A percentile compares a stretch with the other conserved stretches of the same genome.
Evolutionary conservation across 495 filamentous ascomycete genomes (phyloP).

Genomic region (Cercophora newfieldiana): DNA sequence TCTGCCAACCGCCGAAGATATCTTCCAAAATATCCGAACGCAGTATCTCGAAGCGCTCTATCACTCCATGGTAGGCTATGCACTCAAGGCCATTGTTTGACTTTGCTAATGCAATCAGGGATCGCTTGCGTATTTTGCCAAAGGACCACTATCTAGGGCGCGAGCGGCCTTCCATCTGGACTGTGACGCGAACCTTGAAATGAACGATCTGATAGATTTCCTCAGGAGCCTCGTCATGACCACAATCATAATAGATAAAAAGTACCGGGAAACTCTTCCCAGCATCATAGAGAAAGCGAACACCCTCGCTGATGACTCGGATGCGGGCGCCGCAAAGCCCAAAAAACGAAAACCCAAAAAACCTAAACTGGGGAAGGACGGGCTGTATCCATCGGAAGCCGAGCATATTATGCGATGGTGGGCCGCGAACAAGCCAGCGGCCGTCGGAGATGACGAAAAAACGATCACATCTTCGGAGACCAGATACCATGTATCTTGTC

Average conservation of each 20-base stretch:
- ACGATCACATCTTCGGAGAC: constrained; percentile 43
- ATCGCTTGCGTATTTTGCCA: constrained; percentile 94
- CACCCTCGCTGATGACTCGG: constrained; percentile 56
- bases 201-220: constrained; percentile 63
- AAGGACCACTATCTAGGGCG: constrained; percentile 88
- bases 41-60: constrained; percentile 92
- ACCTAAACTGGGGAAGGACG: constrained; percentile 72
- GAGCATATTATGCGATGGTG: constrained; percentile 81
- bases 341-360: constrained; percentile 67
- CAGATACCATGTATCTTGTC: constrained; percentile 60
- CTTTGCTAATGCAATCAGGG: constrained; percentile 54
- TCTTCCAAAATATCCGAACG: constrained; percentile 65
- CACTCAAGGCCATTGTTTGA: not conserved
- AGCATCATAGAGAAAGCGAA: constrained; percentile 64
- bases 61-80: constrained; percentile 69
- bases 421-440: constrained; percentile 50
- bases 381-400: constrained; percentile 74
- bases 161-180: constrained; percentile 71
- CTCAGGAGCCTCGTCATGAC: constrained; percentile 70
- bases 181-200: constrained; percentile 52
- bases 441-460: constrained; percentile 36
- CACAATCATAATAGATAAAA: constrained; percentile 77
- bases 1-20: constrained; percentile 61
- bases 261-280: constrained; percentile 78
- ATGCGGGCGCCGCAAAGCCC: constrained; percentile 51